phyloP scores from a whole-genome alignment of 164 flowering plant genomes.

The Chimonanthus salicifolius region DNA sequence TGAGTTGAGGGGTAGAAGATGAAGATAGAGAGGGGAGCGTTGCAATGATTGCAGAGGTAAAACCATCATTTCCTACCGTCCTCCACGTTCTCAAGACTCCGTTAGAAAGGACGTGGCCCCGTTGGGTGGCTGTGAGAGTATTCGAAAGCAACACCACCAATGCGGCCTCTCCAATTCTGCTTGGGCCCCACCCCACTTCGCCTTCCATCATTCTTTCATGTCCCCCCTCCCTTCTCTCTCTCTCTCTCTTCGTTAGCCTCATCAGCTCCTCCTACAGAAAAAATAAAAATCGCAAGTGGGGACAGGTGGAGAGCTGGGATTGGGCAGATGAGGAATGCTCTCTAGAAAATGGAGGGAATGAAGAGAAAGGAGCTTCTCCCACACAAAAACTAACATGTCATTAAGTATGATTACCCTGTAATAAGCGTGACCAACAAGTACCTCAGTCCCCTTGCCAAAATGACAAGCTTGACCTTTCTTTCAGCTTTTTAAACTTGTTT shows the following conservation, averaged over 20 bases:
- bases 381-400: neutral
- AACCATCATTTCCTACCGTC: conserved; percentile 23
- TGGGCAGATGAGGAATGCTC: neutral
- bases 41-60: conserved; percentile 12
- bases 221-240: conserved; percentile 1
- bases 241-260: neutral
- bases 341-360: neutral
- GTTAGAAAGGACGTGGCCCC: conserved; percentile 21
- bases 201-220: conserved; percentile 22
- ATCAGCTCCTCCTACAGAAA: no score
- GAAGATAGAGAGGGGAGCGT: neutral
- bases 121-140: conserved; percentile 20
- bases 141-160: conserved; percentile 28
- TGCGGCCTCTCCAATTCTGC: conserved; percentile 39
- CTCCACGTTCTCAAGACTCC: conserved; percentile 16
- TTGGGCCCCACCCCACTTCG: conserved; percentile 31
- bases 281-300: neutral
- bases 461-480: neutral
- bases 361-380: neutral
- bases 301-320: conserved; percentile 1
- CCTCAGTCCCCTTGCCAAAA: neutral
- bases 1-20: neutral
- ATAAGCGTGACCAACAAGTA: conserved; percentile 9
- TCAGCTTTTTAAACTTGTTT: neutral
- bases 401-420: neutral